These are phyloP conservation scores for Penicillium italicum DNA, from an alignment of 2,329 filamentous ascomycete species.

Conservation along the genomic window DNA sequence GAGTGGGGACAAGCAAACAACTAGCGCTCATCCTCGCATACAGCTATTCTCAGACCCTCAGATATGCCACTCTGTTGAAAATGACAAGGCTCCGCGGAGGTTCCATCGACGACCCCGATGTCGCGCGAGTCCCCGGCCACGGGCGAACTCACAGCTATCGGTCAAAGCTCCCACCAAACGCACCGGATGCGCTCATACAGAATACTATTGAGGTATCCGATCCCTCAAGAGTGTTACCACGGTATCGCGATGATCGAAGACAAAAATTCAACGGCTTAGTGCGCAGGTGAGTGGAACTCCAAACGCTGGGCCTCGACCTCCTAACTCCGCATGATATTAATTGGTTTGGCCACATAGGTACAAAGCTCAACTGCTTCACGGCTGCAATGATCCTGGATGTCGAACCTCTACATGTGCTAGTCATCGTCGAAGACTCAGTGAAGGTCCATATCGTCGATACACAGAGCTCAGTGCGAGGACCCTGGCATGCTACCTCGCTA, in stretches of 20 bases:
- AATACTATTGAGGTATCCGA: conserved; percentile 42
- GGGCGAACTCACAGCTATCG: conserved; percentile 31
- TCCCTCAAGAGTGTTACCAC: conserved; percentile 35
- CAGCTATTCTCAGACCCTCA: conserved; percentile 1
- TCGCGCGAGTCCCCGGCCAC: conserved; percentile 24
- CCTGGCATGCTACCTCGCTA: conserved; percentile 74
- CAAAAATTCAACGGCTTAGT: conserved; percentile 58
- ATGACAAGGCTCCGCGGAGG: conserved; percentile 45
- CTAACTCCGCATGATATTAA: conserved; percentile 4
- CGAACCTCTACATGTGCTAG: conserved; percentile 76
- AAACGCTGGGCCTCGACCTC: neutral
- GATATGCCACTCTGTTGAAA: conserved; percentile 30
- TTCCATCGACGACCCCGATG: conserved; percentile 34
- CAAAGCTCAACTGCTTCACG: conserved; percentile 74
- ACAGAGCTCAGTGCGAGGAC: conserved; percentile 78
- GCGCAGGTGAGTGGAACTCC: conserved; percentile 53
- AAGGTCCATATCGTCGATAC: conserved; percentile 70
- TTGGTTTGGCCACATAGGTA: conserved; percentile 52
- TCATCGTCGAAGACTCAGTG: conserved; percentile 65
- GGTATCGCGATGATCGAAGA: conserved; percentile 41
- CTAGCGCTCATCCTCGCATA: neutral
- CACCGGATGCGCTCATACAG: conserved; percentile 38
- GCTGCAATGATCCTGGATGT: conserved; percentile 68
- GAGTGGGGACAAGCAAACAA: neutral
- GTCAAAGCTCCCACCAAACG: conserved; percentile 41